Evolutionary conservation across 2,329 filamentous ascomycete genomes (phyloP).

Genomic region (Thelonectria discophora): DNA sequence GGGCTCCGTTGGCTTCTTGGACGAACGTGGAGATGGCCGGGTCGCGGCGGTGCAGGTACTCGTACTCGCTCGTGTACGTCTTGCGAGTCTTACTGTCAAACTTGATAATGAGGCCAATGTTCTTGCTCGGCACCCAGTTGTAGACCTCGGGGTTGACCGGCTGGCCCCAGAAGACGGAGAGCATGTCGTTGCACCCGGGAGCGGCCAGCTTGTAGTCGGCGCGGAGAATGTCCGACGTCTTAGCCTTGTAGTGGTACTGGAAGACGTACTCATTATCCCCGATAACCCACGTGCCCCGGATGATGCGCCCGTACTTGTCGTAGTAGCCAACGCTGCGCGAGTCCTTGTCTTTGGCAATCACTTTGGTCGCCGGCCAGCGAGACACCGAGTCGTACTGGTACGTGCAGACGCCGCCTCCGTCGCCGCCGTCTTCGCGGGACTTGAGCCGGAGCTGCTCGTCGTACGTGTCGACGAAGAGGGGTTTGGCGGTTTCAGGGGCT

Average conservation of each 20-base stretch:
- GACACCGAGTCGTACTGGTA: conserved; percentile 25
- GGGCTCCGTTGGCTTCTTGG: conserved; percentile 15
- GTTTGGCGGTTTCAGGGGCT: conserved; percentile 8
- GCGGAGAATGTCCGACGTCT: conserved; percentile 28
- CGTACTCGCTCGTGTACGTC: conserved; percentile 27
- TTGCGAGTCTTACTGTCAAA: conserved; percentile 12
- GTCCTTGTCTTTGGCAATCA: conserved; percentile 6
- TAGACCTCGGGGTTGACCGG: conserved; percentile 27
- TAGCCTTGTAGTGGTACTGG: conserved; percentile 33
- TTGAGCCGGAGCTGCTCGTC: conserved; percentile 24
- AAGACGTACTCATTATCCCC: conserved; percentile 21
- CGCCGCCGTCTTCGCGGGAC: conserved; percentile 8
- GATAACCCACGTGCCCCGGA: conserved; percentile 18
- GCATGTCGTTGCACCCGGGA: conserved; percentile 7
- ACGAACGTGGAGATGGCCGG: conserved; percentile 23
- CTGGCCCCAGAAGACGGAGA: conserved; percentile 35
- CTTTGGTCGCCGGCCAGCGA: conserved; percentile 20
- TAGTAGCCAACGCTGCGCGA: conserved; percentile 26
- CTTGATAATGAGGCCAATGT: conserved; percentile 26
- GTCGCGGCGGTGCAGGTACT: conserved; percentile 32
- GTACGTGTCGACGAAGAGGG: conserved; percentile 21
- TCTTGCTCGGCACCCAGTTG: conserved; percentile 30
- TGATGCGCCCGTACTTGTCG: conserved; percentile 30
- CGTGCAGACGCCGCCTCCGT: conserved; percentile 11
- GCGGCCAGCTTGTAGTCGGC: conserved; percentile 25